These are phyloP conservation scores for Podospora pseudopauciseta DNA, from an alignment of 495 filamentous ascomycete species.

Conservation along the genomic window DNA sequence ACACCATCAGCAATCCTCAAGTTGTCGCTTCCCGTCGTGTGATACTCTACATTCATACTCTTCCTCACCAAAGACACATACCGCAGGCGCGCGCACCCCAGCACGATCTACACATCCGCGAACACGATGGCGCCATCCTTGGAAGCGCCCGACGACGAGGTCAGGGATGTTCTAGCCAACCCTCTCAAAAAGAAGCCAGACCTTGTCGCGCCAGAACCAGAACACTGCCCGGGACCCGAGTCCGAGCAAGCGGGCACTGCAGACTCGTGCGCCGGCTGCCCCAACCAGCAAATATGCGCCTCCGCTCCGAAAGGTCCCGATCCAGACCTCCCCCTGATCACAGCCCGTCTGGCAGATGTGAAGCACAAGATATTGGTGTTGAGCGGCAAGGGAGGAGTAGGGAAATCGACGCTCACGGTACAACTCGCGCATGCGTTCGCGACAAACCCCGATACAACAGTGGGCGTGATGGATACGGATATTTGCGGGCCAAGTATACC, in stretches of 20 bases:
- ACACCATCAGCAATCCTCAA: background rate
- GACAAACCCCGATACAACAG: conserved; percentile 63
- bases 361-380: conserved; percentile 88
- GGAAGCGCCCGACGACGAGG: conserved; percentile 56
- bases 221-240: conserved; percentile 95
- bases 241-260: conserved; percentile 78
- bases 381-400: conserved; percentile 93
- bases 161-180: conserved; percentile 62
- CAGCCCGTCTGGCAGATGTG: conserved; percentile 73
- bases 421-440: conserved; percentile 87
- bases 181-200: conserved; percentile 68
- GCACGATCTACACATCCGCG: background rate
- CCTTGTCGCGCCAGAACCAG: conserved; percentile 89
- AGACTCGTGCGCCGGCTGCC: conserved; percentile 88
- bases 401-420: conserved; percentile 87
- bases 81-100: background rate
- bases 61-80: background rate
- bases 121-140: conserved; percentile 53
- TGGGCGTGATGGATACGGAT: conserved; percentile 96
- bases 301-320: conserved; percentile 93
- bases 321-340: conserved; percentile 85
- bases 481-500: conserved; percentile 93
- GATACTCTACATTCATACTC: background rate
- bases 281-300: conserved; percentile 93
- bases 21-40: background rate